Evolutionary conservation across 2,329 filamentous ascomycete genomes (phyloP).

Genomic region (Claviceps humidiphila): DNA sequence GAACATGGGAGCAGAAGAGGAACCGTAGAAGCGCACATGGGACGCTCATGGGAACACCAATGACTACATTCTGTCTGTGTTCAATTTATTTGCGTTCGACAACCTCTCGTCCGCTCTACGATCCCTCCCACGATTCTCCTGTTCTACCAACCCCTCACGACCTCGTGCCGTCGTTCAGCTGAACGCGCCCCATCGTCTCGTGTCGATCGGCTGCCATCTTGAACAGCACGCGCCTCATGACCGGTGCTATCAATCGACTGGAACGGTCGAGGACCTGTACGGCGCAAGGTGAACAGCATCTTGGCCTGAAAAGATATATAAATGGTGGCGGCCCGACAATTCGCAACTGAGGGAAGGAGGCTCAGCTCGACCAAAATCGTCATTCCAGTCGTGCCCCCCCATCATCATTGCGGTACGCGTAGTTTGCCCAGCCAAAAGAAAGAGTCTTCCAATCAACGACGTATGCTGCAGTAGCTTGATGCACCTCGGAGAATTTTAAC

Average conservation of each 20-base stretch:
- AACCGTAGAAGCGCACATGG: too few relatives aligned
- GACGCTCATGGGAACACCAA: too few relatives aligned
- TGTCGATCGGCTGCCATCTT: neutral
- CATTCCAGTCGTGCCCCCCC: neutral
- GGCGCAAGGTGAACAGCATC: neutral
- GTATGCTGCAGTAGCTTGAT: constrained; percentile 9
- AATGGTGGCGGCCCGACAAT: constrained; percentile 4
- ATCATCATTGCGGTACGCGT: neutral
- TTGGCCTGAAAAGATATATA: constrained; percentile 1
- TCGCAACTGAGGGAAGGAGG: neutral
- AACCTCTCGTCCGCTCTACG: too few relatives aligned
- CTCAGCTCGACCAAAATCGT: neutral
- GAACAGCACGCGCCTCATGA: neutral
- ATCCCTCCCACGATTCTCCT: neutral
- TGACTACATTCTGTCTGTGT: too few relatives aligned
- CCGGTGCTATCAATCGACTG: neutral
- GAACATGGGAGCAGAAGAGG: too few relatives aligned
- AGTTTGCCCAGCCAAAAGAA: neutral
- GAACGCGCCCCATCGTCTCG: neutral
- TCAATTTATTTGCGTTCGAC: too few relatives aligned
- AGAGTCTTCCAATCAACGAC: constrained; percentile 8
- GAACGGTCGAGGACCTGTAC: neutral
- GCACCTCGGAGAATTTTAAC: constrained; percentile 13
- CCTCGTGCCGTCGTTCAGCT: neutral
- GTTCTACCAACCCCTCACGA: neutral